These are phyloP conservation scores for Monosporascus sp. DNA, from an alignment of 2,329 filamentous ascomycete species.

Conservation along the genomic window DNA sequence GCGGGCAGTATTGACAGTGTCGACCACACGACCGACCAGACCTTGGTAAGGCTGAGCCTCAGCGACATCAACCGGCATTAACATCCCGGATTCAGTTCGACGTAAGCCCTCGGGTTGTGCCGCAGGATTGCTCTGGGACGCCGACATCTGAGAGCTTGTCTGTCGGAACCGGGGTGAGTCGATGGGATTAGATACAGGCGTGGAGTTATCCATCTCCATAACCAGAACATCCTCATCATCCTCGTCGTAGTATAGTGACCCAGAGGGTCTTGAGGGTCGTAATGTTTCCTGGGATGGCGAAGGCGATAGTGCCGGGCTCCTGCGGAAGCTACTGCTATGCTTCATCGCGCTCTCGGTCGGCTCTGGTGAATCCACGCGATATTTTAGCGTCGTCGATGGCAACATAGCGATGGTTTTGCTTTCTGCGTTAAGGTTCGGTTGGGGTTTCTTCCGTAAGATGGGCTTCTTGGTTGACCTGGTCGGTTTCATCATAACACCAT, in stretches of 20 bases:
- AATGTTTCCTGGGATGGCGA: slow-evolving; percentile 81
- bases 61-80: slow-evolving; percentile 79
- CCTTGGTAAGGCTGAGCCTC: slow-evolving; percentile 57
- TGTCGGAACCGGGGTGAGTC: slow-evolving; percentile 13
- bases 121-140: slow-evolving; percentile 45
- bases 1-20: slow-evolving; percentile 70
- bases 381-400: slow-evolving; percentile 83
- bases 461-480: slow-evolving; percentile 52
- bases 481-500: slow-evolving; percentile 79
- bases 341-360: slow-evolving; percentile 57
- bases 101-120: slow-evolving; percentile 59
- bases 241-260: slow-evolving; percentile 59
- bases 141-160: slow-evolving; percentile 39
- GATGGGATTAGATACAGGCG: slow-evolving; percentile 20
- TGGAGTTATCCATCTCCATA: slow-evolving; percentile 41
- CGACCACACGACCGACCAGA: slow-evolving; percentile 72
- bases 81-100: slow-evolving; percentile 80
- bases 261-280: slow-evolving; percentile 62
- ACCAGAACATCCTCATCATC: slow-evolving; percentile 57
- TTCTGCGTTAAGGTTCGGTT: slow-evolving; percentile 48
- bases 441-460: slow-evolving; percentile 38
- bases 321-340: slow-evolving; percentile 44
- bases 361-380: slow-evolving; percentile 71
- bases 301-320: slow-evolving; percentile 55
- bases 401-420: slow-evolving; percentile 85